Percentiles rank a stretch among this genome's conserved stretches.
Conservation (phyloP, 257 asterid genomes). For the Lycium ferocissimum region DNA sequence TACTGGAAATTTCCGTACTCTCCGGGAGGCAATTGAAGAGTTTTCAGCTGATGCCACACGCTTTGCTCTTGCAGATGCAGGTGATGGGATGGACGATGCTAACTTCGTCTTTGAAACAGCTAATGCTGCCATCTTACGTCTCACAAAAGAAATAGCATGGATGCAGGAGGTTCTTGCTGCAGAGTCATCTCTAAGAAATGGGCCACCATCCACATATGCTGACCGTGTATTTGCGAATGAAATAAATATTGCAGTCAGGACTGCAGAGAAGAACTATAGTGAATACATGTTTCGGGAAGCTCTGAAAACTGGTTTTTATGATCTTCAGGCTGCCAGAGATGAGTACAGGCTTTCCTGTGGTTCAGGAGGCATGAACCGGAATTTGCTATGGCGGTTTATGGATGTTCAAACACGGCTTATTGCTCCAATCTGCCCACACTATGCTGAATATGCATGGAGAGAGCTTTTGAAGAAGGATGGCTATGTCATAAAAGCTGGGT, state of each 20-base stretch:
- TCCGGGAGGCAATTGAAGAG: constrained; percentile 86
- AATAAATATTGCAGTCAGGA: constrained; percentile 72
- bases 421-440: constrained; percentile 86
- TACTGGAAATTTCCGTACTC: constrained; percentile 89
- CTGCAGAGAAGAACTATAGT: constrained; percentile 72
- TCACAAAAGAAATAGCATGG: constrained; percentile 89
- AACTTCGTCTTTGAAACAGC: constrained; percentile 93
- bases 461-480: constrained; percentile 77
- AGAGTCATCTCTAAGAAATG: constrained; percentile 65
- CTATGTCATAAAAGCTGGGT: constrained; percentile 71
- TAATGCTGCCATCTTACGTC: constrained; percentile 88
- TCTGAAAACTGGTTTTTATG: constrained; percentile 80
- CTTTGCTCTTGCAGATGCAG: constrained; percentile 97
- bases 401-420: constrained; percentile 84
- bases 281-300: constrained; percentile 90
- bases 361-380: constrained; percentile 79
- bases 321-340: constrained; percentile 90
- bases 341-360: constrained; percentile 87
- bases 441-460: constrained; percentile 81
- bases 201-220: constrained; percentile 61
- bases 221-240: constrained; percentile 86
- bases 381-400: constrained; percentile 70
- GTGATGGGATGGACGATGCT: constrained; percentile 98
- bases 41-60: constrained; percentile 98
- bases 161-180: constrained; percentile 78